Evolutionary conservation across 805 yeast species (phyloP), one percentile per base, ranked within the genome.

Genomic region (Cyberlindnera meyerae): DNA sequence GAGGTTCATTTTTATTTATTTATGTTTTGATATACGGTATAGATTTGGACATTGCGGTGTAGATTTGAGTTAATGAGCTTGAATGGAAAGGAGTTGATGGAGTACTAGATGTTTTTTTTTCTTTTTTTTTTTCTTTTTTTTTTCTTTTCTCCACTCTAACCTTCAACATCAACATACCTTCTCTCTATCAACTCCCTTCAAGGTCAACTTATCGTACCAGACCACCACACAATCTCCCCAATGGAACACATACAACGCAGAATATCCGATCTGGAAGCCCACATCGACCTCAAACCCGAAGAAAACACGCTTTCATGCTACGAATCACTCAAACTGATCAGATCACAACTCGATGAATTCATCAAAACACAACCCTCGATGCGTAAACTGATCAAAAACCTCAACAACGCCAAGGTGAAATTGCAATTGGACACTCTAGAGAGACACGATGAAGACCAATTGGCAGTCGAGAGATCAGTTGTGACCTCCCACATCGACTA

Each of bases 191-290:
- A n/a, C n/a, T n/a, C n/a, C n/a, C n/a, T n/a, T n/a, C n/a, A n/a
- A n/a, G n/a, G n/a, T n/a, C n/a, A n/a, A n/a, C n/a, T n/a, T n/a
- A n/a, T n/a, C n/a, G n/a, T n/a, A n/a, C n/a, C n/a, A n/a, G n/a
- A n/a, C n/a, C n/a, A n/a, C n/a, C n/a, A n/a, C n/a, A n/a, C n/a
- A n/a, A n/a, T n/a, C 22, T 20, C 22, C 9, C 22, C 11, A 9
- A 36, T 41, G 42, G 37, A 41, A 24, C 20, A 17, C 6, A 20
- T 42, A 5, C 18, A 33, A 25, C 22, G n/a, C 16, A 29, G 46
- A 25, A 16, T 31, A 6, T 8, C 16, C 2, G 41, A 31, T 6
- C 21, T 42, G 24, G 46, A 42, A 24, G 29, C 32, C 7, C 8
- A 24, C 1, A 25, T 30, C 11, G 43, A 42, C 31, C 29, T 37